These are phyloP conservation scores for Aspergillus fijiensis DNA, from an alignment of 2,329 filamentous ascomycete species.

Conservation along the genomic window DNA sequence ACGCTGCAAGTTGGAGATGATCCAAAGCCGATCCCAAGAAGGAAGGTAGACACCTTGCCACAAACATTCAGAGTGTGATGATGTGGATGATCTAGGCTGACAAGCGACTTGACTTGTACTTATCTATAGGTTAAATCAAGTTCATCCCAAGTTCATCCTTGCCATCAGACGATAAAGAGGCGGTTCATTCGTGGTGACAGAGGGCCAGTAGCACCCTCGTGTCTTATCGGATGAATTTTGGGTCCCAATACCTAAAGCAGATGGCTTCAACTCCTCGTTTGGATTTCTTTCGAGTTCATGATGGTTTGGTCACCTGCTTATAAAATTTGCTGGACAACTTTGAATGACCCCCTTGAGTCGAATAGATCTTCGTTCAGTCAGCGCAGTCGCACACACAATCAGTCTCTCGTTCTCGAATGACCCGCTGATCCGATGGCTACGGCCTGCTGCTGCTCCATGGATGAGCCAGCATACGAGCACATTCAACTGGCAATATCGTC, in stretches of 20 bases:
- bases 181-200: not conserved
- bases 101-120: not conserved
- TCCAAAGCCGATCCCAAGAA: not conserved
- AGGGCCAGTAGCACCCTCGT: not conserved
- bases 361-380: constrained; percentile 16
- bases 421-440: constrained; percentile 28
- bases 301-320: constrained; percentile 4
- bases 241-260: not conserved
- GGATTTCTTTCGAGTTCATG: constrained; percentile 12
- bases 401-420: constrained; percentile 26
- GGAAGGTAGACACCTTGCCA: not conserved
- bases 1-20: not conserved
- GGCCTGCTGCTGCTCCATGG: constrained; percentile 22
- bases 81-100: no score
- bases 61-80: not conserved
- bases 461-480: not conserved
- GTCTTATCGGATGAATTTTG: not conserved
- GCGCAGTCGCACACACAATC: constrained; percentile 21
- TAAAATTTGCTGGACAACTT: no score
- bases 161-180: not conserved
- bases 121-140: not conserved
- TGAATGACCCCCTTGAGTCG: not conserved
- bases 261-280: constrained; percentile 7
- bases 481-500: constrained; percentile 26
- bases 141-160: not conserved